phyloP scores from a whole-genome alignment of 495 filamentous ascomycete genomes.

The Penicillium odoratum region DNA sequence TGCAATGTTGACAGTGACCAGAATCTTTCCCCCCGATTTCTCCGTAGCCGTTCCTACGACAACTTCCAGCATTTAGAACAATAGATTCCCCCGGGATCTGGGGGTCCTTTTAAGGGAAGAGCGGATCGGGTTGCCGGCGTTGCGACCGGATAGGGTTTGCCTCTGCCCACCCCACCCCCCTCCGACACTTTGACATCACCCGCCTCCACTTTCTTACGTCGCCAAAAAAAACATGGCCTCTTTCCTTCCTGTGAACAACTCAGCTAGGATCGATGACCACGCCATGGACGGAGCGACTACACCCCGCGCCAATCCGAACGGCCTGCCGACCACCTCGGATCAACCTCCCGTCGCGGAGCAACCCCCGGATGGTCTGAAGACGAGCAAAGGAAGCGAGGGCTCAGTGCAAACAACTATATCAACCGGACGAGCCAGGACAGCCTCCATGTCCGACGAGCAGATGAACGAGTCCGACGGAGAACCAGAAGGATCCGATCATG shows the following conservation, averaged over 20 bases:
- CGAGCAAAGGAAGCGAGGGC: slow-evolving; percentile 14
- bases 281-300: slow-evolving; percentile 57
- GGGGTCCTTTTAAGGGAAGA: slow-evolving; percentile 18
- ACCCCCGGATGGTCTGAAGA: slow-evolving; percentile 17
- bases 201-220: slow-evolving; percentile 30
- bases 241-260: slow-evolving; percentile 78
- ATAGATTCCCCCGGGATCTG: slow-evolving; percentile 22
- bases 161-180: slow-evolving; percentile 14
- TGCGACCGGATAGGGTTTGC: slow-evolving; percentile 25
- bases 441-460: slow-evolving; percentile 66
- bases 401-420: slow-evolving; percentile 12
- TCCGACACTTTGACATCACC: slow-evolving; percentile 47
- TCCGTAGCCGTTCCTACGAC: slow-evolving; percentile 21
- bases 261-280: slow-evolving; percentile 55
- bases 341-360: slow-evolving; percentile 27
- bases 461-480: slow-evolving; percentile 78
- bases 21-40: slow-evolving; percentile 20
- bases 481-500: slow-evolving; percentile 73
- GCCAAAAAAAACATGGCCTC: slow-evolving; percentile 47
- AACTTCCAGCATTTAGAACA: slow-evolving; percentile 6
- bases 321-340: slow-evolving; percentile 37
- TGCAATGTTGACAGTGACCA: slow-evolving; percentile 29
- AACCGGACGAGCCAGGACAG: slow-evolving; percentile 25
- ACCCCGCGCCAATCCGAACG: slow-evolving; percentile 55
- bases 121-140: slow-evolving; percentile 26